Evolutionary conservation across 805 yeast species (phyloP), one percentile per base, ranked within the genome.

Genomic region (Wickerhamomyces sydowiorum): DNA sequence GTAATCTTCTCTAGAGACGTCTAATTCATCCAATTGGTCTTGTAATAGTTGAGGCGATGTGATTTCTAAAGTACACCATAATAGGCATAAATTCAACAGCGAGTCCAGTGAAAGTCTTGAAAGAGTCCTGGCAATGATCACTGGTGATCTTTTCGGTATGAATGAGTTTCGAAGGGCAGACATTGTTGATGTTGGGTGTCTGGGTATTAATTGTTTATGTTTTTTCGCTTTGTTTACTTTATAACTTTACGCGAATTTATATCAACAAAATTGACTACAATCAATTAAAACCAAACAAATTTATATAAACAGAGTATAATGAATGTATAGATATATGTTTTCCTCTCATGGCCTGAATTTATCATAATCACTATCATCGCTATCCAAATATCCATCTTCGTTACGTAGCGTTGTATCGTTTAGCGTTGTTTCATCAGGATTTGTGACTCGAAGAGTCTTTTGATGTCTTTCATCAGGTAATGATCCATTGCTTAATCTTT

Each of bases 401-500:
- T 39, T 40, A 20, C 32, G 40, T 23, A 40, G 41, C 14, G 49
- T 37, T 5, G 35, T 28, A 37, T 48, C 40, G 47, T 44, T 30
- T 4, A 39, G 20, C 7, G 41, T 39, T 14, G 51, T 37, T 36
- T 52, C 56, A 44, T 65, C 70, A 2, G 70, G 70, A 55, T 76
- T 76, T 7, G 73, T 78, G 36, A 76, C 78, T 51, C 76, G 73
- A 45, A 76, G 59, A 4, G 75, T 66, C 32, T 75, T 73, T 29
- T 51, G 56, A 22, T 47, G 59, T 46, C 74, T 61, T 6, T 74
- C 75, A 51, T 75, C 80, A 2, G 78, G 81, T 41, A 76, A 56
- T 10, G 80, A 74, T 15, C 80, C 78, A 46, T 75, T 69, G 53
- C 80, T 73, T 44, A 76, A 64, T 45, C 78, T 65, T 46, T 76